Conservation (phyloP, 202 grass and related monocot genomes). For the Eragrostis tef region DNA sequence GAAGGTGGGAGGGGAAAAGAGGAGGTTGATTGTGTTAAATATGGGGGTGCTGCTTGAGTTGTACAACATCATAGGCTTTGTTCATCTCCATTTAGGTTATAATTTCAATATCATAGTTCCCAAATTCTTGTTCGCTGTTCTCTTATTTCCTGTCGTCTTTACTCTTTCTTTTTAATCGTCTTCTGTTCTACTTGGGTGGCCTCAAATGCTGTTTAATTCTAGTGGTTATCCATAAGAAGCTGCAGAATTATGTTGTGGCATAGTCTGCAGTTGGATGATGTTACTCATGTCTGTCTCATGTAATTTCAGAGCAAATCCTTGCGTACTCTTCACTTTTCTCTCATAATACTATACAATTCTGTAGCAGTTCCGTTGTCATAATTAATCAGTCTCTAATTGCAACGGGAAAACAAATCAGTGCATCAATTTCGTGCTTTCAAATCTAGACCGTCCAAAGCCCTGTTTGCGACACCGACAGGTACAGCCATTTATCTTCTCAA, state of each 20-base stretch:
- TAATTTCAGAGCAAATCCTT: conserved; percentile 12
- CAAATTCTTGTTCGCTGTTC: conserved; percentile 29
- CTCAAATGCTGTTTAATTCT: conserved; percentile 36
- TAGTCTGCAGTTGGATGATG: conserved; percentile 27
- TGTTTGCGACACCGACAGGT: no score
- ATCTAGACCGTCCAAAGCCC: no score
- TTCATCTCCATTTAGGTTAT: conserved; percentile 64
- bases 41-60: conserved; percentile 47
- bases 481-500: no score
- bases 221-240: conserved; percentile 48
- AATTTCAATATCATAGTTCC: conserved; percentile 61
- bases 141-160: conserved; percentile 9
- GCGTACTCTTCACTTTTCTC: conserved; percentile 19
- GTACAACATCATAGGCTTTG: conserved; percentile 66
- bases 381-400: background rate
- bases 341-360: background rate
- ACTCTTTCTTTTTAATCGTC: background rate
- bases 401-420: background rate
- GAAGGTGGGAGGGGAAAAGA: conserved; percentile 37
- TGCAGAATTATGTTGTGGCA: conserved; percentile 37
- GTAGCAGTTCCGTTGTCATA: conserved; percentile 13
- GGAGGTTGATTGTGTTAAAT: conserved; percentile 44
- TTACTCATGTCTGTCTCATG: conserved; percentile 9
- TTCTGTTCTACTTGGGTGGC: conserved; percentile 11
- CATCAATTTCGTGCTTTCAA: no score